Percentiles rank a stretch among this genome's conserved stretches.
Conservation (phyloP, 2,329 filamentous ascomycete species). For the Tolypocladium album region DNA sequence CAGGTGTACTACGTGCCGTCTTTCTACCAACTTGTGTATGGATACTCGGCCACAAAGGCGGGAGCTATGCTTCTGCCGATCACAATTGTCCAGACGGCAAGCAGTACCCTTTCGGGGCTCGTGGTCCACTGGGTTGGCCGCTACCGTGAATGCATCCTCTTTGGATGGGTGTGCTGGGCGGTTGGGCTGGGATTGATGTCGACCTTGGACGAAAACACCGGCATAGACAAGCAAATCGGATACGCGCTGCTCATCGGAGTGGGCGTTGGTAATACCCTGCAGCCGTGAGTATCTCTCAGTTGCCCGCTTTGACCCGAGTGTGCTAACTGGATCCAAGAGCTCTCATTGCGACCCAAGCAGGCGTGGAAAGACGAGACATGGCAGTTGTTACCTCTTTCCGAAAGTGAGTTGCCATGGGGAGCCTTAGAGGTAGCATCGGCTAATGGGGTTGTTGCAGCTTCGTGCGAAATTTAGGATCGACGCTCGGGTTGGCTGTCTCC, state of each 20-base stretch:
- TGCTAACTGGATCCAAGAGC: conserved; percentile 15
- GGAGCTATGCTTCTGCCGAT: conserved; percentile 30
- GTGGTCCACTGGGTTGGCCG: conserved; percentile 41
- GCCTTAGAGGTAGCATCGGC: background rate
- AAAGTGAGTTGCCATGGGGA: conserved; percentile 18
- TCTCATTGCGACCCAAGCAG: conserved; percentile 43
- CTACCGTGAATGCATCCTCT: conserved; percentile 42
- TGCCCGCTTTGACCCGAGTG: background rate
- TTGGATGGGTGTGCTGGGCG: conserved; percentile 41
- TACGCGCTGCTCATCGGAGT: conserved; percentile 41
- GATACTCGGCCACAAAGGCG: conserved; percentile 29
- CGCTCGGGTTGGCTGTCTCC: conserved; percentile 26
- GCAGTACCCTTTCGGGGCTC: conserved; percentile 39
- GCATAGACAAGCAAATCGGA: conserved; percentile 41
- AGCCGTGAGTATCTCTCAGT: conserved; percentile 25
- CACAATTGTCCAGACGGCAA: conserved; percentile 31
- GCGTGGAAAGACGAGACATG: conserved; percentile 38
- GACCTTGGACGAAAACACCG: conserved; percentile 34
- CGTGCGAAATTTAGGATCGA: conserved; percentile 26
- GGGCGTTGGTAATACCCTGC: conserved; percentile 40
- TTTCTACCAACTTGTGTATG: conserved; percentile 35
- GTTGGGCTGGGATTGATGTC: conserved; percentile 41
- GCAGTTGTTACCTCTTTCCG: conserved; percentile 31
- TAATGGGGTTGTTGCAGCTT: conserved; percentile 16
- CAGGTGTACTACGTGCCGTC: conserved; percentile 38